phyloP scores from a whole-genome alignment of 2,329 filamentous ascomycete species.

The Aulographum hederae region DNA sequence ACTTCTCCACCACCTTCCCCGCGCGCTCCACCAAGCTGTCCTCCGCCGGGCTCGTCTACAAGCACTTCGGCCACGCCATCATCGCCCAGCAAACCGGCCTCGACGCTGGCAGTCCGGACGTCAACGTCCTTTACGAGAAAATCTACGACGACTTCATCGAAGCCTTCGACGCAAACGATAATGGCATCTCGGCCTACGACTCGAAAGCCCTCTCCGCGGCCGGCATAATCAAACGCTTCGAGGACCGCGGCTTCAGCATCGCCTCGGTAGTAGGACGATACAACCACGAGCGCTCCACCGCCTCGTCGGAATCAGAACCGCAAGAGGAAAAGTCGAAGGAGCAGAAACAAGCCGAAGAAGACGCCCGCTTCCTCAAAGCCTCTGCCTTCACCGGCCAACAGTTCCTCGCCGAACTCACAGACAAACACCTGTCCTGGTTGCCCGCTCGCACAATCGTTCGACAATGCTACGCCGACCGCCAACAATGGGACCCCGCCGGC shows the following conservation, averaged over 20 bases:
- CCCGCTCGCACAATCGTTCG: constrained; percentile 69
- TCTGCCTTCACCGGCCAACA: constrained; percentile 75
- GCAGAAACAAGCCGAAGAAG: constrained; percentile 50
- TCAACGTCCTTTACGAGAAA: constrained; percentile 65
- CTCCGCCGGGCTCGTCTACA: constrained; percentile 82
- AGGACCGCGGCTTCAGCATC: constrained; percentile 64
- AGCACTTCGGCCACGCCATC: constrained; percentile 82
- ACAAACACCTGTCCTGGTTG: constrained; percentile 62
- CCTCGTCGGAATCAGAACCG: constrained; percentile 5
- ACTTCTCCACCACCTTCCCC: constrained; percentile 74
- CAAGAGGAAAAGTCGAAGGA: constrained; percentile 11
- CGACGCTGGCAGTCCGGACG: constrained; percentile 38
- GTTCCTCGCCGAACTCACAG: constrained; percentile 65
- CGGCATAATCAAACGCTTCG: constrained; percentile 66
- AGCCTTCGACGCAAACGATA: constrained; percentile 94
- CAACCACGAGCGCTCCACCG: constrained; percentile 41
- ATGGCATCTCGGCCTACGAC: constrained; percentile 76
- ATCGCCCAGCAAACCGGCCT: constrained; percentile 49
- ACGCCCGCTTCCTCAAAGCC: constrained; percentile 59
- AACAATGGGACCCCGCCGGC: constrained; percentile 51
- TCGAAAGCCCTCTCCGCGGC: constrained; percentile 47
- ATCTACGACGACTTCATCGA: constrained; percentile 89
- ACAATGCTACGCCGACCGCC: constrained; percentile 52
- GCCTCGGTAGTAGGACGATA: constrained; percentile 74
- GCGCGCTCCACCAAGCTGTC: constrained; percentile 73